Evolutionary conservation across 164 flowering plant genomes (phyloP).

Genomic region (Vitis cinerea): DNA sequence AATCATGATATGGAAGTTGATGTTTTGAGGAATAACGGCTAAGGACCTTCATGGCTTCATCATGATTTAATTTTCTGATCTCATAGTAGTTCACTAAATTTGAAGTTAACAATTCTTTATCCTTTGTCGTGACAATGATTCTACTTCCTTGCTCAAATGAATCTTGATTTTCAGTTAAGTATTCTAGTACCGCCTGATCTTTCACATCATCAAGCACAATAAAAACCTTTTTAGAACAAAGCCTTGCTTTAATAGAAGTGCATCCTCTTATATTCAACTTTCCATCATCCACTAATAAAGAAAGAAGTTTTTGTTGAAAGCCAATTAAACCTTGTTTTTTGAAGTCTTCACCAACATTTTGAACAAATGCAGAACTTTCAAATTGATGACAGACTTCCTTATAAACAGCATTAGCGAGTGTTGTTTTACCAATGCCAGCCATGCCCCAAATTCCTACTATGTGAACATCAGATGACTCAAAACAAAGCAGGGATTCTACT

Average conservation of each 20-base stretch:
- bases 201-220: constrained; percentile 10
- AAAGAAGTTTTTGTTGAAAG: no score
- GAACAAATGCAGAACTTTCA: no score
- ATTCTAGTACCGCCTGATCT: not conserved
- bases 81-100: not conserved
- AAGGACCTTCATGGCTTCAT: not conserved
- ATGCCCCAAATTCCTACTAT: no score
- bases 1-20: not conserved
- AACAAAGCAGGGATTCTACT: no score
- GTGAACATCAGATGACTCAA: no score
- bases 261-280: not conserved
- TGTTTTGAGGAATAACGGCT: not conserved
- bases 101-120: not conserved
- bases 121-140: constrained; percentile 7
- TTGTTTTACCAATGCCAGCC: no score
- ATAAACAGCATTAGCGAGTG: no score
- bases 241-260: not conserved
- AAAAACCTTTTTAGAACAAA: not conserved
- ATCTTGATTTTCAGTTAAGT: not conserved
- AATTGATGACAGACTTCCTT: no score
- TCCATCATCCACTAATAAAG: not conserved
- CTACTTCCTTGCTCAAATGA: constrained; percentile 9
- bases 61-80: not conserved
- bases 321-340: no score
- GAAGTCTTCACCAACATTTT: no score